Conservation (phyloP, 1,284 basidiomycete genomes). For the Takashimella tepidaria region DNA sequence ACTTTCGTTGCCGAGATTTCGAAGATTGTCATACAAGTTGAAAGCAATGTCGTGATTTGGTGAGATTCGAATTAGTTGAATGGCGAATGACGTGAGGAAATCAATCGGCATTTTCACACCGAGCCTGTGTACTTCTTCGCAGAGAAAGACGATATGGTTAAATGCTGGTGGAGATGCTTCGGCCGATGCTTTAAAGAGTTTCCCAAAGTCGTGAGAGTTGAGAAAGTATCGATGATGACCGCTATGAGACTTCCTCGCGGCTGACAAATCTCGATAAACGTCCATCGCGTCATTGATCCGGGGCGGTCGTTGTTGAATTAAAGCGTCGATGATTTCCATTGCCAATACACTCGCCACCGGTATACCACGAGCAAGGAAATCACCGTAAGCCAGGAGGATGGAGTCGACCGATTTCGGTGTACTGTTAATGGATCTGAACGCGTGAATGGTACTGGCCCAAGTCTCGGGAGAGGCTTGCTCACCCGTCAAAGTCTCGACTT, state of each 20-base stretch:
- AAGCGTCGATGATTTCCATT: constrained; percentile 18
- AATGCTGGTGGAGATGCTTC: constrained; percentile 7
- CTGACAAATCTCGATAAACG: constrained; percentile 16
- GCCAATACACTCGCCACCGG: constrained; percentile 12
- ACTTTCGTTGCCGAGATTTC: constrained; percentile 45
- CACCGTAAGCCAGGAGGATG: constrained; percentile 18
- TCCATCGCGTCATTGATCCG: constrained; percentile 11
- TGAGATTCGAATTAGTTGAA: constrained; percentile 58
- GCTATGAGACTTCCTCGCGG: constrained; percentile 3
- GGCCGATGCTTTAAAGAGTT: constrained; percentile 18
- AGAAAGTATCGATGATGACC: constrained; percentile 1
- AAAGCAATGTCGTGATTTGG: constrained; percentile 58
- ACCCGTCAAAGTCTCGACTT: constrained; percentile 9
- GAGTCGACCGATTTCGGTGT: constrained; percentile 10
- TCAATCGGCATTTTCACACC: constrained; percentile 45
- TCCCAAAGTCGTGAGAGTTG: constrained; percentile 9
- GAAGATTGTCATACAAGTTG: constrained; percentile 55
- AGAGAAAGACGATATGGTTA: constrained; percentile 50
- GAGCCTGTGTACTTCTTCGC: constrained; percentile 54
- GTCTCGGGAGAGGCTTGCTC: constrained; percentile 5
- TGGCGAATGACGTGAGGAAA: constrained; percentile 54
- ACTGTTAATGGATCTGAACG: constrained; percentile 2
- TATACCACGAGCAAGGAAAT: constrained; percentile 13
- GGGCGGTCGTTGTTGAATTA: constrained; percentile 14
- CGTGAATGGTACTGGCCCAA: constrained; percentile 17